A percentile compares a stretch with the other conserved stretches of the same genome.
These are phyloP conservation scores for Fusarium liriodendri DNA, from an alignment of 2,329 filamentous ascomycete genomes.

Conservation along the genomic window DNA sequence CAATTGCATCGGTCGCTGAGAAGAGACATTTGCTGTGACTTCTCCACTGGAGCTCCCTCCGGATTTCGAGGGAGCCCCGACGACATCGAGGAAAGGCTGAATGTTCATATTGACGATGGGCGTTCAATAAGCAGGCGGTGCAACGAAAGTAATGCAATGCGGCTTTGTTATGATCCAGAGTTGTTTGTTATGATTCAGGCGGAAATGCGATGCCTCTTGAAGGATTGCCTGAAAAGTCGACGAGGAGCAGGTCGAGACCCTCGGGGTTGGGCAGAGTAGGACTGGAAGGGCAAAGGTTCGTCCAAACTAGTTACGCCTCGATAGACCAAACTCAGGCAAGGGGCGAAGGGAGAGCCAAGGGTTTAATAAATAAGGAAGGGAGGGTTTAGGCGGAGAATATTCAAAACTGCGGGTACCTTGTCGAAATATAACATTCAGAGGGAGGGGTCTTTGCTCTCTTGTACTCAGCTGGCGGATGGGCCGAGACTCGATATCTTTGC, in stretches of 20 bases:
- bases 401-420: slow-evolving; percentile 34
- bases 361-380: slow-evolving; percentile 41
- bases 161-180: slow-evolving; percentile 43
- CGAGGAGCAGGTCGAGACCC: slow-evolving; percentile 13
- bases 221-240: slow-evolving; percentile 33
- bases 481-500: slow-evolving; percentile 37
- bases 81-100: slow-evolving; percentile 36
- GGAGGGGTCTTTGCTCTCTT: slow-evolving; percentile 47
- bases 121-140: slow-evolving; percentile 16
- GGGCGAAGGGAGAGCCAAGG: slow-evolving; percentile 38
- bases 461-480: slow-evolving; percentile 42
- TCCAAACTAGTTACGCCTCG: slow-evolving; percentile 21
- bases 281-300: slow-evolving; percentile 24
- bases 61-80: slow-evolving; percentile 12
- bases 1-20: slow-evolving; percentile 24
- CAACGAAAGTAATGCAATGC: slow-evolving; percentile 17
- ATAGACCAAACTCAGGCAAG: slow-evolving; percentile 22
- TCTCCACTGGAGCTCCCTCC: slow-evolving; percentile 4
- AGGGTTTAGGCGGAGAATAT: slow-evolving; percentile 34
- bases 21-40: not conserved
- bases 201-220: slow-evolving; percentile 36
- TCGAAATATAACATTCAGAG: slow-evolving; percentile 36
- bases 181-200: slow-evolving; percentile 44
- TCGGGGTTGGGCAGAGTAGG: slow-evolving; percentile 5
- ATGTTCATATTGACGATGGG: slow-evolving; percentile 31